Base-by-base conservation (phyloP, 345 rosid species). In the Pseudoturritis turrita region DNA sequence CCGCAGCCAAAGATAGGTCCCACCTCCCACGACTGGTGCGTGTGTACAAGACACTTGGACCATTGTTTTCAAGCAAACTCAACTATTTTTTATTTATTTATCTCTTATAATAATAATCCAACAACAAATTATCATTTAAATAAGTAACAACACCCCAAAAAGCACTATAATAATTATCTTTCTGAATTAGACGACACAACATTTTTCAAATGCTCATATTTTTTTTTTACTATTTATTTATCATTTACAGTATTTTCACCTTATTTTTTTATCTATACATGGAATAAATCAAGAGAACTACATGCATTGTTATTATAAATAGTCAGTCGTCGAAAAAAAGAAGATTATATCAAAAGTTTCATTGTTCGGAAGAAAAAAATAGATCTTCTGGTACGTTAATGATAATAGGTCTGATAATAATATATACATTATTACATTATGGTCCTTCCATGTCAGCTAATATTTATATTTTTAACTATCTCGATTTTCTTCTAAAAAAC, bases 1-100 rank as follows among this genome's bases (percentile, higher is more conserved):
- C 71, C 65, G 77, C 77, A 65, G 77, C 71, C 77, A 64, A 22
- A 72, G 41, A 36, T 45, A 50, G 58, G 40, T 18, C 50, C 37
- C 7, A 33, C 11, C 58, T 23, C 33, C 51, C 50, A 55, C 71
- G 58, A 63, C 37, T 5, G 63, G 63, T 54, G 58, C 47, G 23
- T 51, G 68, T 61, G 15, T 66, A 75, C 47, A 64, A 11, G 64
- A 79, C 68, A 79, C 72, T 33, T 66, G 67, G 77, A 17, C 62
- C 57, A 37, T 50, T 35, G 72, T 13, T 53, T n/a, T 14, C 39
- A 68, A 60, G 36, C 36, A 64, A 62, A 43, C 62, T 35, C 36
- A 7, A 40, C 45, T 52, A 14, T 56, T 25, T 11, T 23, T 1
- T 17, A 13, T 61, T 17, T 40, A n/a, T 60, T 25, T 41, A 61